Percentiles rank a stretch among this genome's conserved stretches.
These are phyloP conservation scores for Beauveria asiatica DNA, from an alignment of 2,329 filamentous ascomycete genomes.

Conservation along the genomic window DNA sequence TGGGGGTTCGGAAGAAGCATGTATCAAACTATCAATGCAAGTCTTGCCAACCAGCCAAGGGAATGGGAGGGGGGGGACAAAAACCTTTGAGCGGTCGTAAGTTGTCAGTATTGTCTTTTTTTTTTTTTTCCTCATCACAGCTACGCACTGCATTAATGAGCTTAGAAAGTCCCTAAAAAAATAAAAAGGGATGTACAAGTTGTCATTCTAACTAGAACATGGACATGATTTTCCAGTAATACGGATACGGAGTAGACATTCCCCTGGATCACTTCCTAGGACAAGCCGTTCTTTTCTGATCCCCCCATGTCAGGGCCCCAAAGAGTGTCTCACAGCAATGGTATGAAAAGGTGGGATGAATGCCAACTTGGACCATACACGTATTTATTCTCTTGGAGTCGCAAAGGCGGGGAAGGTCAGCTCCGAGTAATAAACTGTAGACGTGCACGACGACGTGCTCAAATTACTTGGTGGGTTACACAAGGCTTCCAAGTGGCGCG, in stretches of 20 bases:
- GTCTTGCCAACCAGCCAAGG: background rate
- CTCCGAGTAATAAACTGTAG: background rate
- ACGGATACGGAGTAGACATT: too few relatives aligned
- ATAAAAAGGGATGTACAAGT: too few relatives aligned
- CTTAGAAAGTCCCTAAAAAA: too few relatives aligned
- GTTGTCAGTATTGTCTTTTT: too few relatives aligned
- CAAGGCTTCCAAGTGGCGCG: background rate
- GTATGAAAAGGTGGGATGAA: constrained; percentile 1
- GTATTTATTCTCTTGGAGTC: background rate
- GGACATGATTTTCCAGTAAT: too few relatives aligned
- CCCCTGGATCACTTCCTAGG: too few relatives aligned
- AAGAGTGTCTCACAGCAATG: background rate
- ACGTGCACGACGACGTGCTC: background rate
- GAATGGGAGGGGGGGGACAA: too few relatives aligned
- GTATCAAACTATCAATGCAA: background rate
- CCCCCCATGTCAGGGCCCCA: background rate
- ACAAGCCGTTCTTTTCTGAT: too few relatives aligned
- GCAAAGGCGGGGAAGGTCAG: constrained; percentile 1
- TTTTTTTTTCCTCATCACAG: too few relatives aligned
- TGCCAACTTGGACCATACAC: background rate
- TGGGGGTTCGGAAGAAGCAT: constrained; percentile 4
- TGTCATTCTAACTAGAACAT: too few relatives aligned
- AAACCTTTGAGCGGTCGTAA: too few relatives aligned
- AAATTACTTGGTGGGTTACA: background rate
- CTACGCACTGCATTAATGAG: too few relatives aligned